Percentiles rank a stretch among this genome's conserved stretches.
phyloP scores from a whole-genome alignment of 2,329 filamentous ascomycete genomes.

The Botryotinia narcissicola region DNA sequence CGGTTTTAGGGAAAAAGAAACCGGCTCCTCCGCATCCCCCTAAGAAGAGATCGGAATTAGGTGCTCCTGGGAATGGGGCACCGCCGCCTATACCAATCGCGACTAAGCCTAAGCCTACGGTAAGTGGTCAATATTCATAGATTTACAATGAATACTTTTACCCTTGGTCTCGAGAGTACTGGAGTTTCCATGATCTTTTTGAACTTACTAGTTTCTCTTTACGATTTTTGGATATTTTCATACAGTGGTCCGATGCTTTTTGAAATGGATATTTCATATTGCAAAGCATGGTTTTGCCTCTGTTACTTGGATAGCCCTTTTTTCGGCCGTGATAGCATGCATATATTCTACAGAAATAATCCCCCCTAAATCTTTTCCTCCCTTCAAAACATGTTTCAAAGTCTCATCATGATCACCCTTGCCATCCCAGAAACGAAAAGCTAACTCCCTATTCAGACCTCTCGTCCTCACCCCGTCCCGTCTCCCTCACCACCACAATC shows the following conservation, averaged over 20 bases:
- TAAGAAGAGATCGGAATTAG: slow-evolving; percentile 32
- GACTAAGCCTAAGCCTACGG: slow-evolving; percentile 39
- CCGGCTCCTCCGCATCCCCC: slow-evolving; percentile 39
- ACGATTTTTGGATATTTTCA: background rate
- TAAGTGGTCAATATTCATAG: slow-evolving; percentile 34
- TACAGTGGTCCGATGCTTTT: background rate
- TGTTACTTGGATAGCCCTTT: background rate
- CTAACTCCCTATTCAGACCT: background rate
- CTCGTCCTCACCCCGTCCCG: background rate
- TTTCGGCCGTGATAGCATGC: background rate
- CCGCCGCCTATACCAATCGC: slow-evolving; percentile 35
- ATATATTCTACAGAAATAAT: background rate
- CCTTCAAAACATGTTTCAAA: too few relatives aligned
- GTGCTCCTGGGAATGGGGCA: slow-evolving; percentile 16
- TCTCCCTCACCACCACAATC: background rate
- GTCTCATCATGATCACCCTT: background rate
- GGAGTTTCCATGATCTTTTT: background rate
- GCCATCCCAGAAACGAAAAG: background rate
- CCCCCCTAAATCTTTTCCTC: too few relatives aligned
- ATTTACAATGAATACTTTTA: background rate
- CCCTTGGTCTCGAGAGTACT: background rate
- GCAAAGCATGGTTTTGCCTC: background rate
- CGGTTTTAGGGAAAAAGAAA: slow-evolving; percentile 36
- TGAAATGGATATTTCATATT: background rate
- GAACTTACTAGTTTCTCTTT: background rate